A percentile compares a stretch with the other conserved stretches of the same genome.
These are phyloP conservation scores for Akanthomyces dipterigenus DNA, from an alignment of 2,329 filamentous ascomycete genomes.

Conservation along the genomic window DNA sequence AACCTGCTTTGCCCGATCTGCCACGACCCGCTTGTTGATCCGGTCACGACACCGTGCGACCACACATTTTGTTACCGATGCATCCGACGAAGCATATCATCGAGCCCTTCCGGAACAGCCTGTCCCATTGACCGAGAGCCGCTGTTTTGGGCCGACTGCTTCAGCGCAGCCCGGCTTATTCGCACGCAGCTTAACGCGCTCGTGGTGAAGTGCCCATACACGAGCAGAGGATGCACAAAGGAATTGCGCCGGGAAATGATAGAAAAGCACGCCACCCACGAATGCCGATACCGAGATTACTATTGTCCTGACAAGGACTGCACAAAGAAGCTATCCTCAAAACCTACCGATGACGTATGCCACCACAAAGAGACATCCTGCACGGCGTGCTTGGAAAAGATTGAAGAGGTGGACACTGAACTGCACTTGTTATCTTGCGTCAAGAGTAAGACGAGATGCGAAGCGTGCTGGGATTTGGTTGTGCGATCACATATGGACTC, in stretches of 20 bases:
- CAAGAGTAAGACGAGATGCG: constrained; percentile 41
- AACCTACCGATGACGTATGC: constrained; percentile 45
- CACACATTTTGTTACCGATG: constrained; percentile 60
- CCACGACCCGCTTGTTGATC: constrained; percentile 52
- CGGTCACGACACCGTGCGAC: constrained; percentile 55
- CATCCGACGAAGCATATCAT: constrained; percentile 36
- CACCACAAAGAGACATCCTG: constrained; percentile 47
- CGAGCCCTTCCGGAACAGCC: constrained; percentile 32
- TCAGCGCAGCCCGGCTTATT: constrained; percentile 41
- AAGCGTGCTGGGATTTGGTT: constrained; percentile 40
- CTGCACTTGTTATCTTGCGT: constrained; percentile 35
- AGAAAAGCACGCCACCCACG: constrained; percentile 47
- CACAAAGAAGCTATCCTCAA: constrained; percentile 42
- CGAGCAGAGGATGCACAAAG: constrained; percentile 41
- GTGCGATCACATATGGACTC: constrained; percentile 38
- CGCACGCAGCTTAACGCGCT: constrained; percentile 56
- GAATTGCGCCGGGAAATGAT: constrained; percentile 47
- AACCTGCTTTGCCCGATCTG: constrained; percentile 50
- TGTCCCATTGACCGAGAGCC: constrained; percentile 55
- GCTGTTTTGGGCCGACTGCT: constrained; percentile 32
- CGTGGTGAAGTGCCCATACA: constrained; percentile 51
- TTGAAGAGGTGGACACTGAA: constrained; percentile 38
- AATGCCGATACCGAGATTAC: constrained; percentile 50
- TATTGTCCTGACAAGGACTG: constrained; percentile 50
- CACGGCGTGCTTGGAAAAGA: constrained; percentile 43